phyloP scores from a whole-genome alignment of 495 filamentous ascomycete species.

The Penicillium cosmopolitanum region DNA sequence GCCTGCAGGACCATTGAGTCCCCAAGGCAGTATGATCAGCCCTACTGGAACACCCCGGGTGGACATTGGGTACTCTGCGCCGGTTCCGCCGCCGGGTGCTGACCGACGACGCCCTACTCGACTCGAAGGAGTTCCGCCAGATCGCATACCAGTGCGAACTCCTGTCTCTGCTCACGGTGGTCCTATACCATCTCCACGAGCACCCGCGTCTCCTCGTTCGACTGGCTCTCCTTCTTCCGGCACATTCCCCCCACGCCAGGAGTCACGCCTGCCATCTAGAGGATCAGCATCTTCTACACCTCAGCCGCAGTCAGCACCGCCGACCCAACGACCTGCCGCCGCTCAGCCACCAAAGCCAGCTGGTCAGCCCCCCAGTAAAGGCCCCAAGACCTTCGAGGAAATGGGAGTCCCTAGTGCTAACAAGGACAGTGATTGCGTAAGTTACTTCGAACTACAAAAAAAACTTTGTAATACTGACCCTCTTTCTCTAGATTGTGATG shows the following conservation, averaged over 20 bases:
- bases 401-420: conserved; percentile 89
- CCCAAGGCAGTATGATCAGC: conserved; percentile 28
- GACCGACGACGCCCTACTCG: conserved; percentile 42
- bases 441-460: conserved; percentile 33
- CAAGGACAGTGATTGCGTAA: conserved; percentile 88
- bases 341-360: conserved; percentile 31
- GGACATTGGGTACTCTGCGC: conserved; percentile 59
- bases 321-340: conserved; percentile 35
- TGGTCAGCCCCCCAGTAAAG: conserved; percentile 65
- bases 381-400: conserved; percentile 95
- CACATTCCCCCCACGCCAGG: conserved; percentile 36
- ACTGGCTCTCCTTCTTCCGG: conserved; percentile 35
- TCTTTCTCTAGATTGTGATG: conserved; percentile 57
- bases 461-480: conserved; percentile 30
- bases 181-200: conserved; percentile 30
- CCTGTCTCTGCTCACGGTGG: conserved; percentile 32
- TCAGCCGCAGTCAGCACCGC: conserved; percentile 31
- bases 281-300: conserved; percentile 38
- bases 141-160: conserved; percentile 39
- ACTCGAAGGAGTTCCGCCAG: conserved; percentile 37
- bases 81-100: conserved; percentile 44
- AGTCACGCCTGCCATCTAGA: conserved; percentile 38
- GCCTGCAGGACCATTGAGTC: conserved; percentile 34
- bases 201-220: conserved; percentile 35
- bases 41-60: conserved; percentile 43